Conservation (phyloP, 179 eudicot species). For the Pouteria campechiana region DNA sequence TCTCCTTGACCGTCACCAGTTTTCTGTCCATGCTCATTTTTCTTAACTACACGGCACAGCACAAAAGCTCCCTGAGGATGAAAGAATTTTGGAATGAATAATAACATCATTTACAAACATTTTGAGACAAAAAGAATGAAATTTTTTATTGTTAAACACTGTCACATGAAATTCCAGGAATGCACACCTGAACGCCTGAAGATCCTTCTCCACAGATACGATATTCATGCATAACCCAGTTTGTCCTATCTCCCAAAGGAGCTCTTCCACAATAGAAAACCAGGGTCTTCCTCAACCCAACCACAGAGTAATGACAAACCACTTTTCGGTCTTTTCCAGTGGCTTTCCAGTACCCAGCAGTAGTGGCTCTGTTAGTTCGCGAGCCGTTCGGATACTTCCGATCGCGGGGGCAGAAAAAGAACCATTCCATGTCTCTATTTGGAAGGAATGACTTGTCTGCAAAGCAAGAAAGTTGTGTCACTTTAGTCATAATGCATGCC, state of each 20-base stretch:
- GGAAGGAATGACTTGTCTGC: constrained; percentile 86
- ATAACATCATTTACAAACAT: too few relatives aligned
- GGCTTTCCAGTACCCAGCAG: constrained; percentile 94
- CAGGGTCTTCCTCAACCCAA: constrained; percentile 70
- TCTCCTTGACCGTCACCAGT: too few relatives aligned
- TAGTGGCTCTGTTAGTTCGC: constrained; percentile 76
- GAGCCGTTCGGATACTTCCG: constrained; percentile 84
- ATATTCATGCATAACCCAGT: constrained; percentile 88
- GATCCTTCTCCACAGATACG: constrained; percentile 56
- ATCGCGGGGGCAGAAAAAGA: constrained; percentile 80
- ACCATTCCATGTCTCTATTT: constrained; percentile 77
- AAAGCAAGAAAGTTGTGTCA: too few relatives aligned
- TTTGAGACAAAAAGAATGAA: too few relatives aligned
- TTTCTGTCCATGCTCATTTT: too few relatives aligned
- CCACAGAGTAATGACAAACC: constrained; percentile 36
- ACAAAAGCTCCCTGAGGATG: too few relatives aligned
- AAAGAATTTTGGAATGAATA: too few relatives aligned
- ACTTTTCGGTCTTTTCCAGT: constrained; percentile 86
- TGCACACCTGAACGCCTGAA: constrained; percentile 42
- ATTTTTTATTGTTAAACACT: too few relatives aligned
- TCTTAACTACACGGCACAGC: too few relatives aligned
- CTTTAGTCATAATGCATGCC: too few relatives aligned
- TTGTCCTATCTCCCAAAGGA: constrained; percentile 66
- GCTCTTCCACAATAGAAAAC: constrained; percentile 84
- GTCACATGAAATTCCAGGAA: too few relatives aligned